Base-by-base conservation (phyloP, 768 basidiomycete species). In the Lepiota brunneoincarnata region DNA sequence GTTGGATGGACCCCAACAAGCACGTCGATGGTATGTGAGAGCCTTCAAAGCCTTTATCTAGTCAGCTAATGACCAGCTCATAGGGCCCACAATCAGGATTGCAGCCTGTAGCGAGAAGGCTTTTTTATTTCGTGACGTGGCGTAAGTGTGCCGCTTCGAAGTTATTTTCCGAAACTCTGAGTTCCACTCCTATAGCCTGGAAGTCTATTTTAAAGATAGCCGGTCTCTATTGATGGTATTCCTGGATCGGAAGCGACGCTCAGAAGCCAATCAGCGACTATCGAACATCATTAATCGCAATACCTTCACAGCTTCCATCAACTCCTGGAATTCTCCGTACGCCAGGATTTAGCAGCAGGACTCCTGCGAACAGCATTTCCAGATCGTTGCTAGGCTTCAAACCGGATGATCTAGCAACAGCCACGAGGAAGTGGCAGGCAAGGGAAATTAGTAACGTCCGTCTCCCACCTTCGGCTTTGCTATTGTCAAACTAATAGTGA, bases 201-300 rank as follows among this genome's bases (percentile, higher is more conserved):
- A 98, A 66, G 78, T 98, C 9, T 96, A 95, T 70, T 93, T 97
- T 76, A 87, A 84, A 61, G 95, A 98, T 61, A 93, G 91, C 60
- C 83, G 91, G 6, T 94, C 91, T 14, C 73, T 97, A 41, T 74
- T 98, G 18, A 76, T 92, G 26, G 89, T 94, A 2, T 95, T 97
- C 68, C 70, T 85, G 18, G 84, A 84, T 55, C 83, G 83, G 62
- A 72, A 79, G 57, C 81, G 81, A 45, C 78, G 91, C 42, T 79
- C 81, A 35, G 79, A 81, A 11, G 74, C 83, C 37, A 79, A 83
- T 41, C 75, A 80, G 28, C 75, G 78, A 23, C 70, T 91, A 10
- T 67, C 75, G 6, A 62, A 63, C 11, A 78, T 84, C 40, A 71
- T 84, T 15, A 67, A 70, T 20, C 77, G 75, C 18, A 63, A 72